Conservation (phyloP, 2,329 filamentous ascomycete genomes). For the Fusarium sulawesiense region DNA sequence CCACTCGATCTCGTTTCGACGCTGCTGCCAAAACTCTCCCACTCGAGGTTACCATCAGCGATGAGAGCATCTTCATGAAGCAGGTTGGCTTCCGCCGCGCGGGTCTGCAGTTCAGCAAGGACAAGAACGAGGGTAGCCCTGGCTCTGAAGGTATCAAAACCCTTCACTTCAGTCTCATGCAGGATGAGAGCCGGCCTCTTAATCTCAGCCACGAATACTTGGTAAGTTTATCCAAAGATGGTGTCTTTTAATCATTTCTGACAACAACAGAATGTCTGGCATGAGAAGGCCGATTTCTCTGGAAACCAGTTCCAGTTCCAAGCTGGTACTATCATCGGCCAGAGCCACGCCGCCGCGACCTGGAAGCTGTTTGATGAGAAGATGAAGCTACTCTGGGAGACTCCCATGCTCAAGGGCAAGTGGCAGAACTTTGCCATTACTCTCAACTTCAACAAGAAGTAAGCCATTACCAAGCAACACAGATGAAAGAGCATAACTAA, state of each 20-base stretch:
- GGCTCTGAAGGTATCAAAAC: slow-evolving; percentile 66
- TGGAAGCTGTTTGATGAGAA: slow-evolving; percentile 62
- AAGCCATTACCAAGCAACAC: slow-evolving; percentile 38
- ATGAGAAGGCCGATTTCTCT: slow-evolving; percentile 59
- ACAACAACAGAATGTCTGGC: slow-evolving; percentile 52
- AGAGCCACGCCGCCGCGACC: slow-evolving; percentile 51
- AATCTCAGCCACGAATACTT: slow-evolving; percentile 72
- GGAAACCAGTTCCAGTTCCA: slow-evolving; percentile 67
- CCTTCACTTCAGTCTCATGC: slow-evolving; percentile 69
- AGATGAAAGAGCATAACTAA: slow-evolving; percentile 6
- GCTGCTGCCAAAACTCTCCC: slow-evolving; percentile 56
- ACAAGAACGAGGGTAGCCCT: slow-evolving; percentile 60
- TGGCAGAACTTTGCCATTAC: slow-evolving; percentile 73
- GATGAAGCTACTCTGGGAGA: slow-evolving; percentile 62
- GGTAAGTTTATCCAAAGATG: slow-evolving; percentile 44
- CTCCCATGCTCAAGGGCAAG: slow-evolving; percentile 60
- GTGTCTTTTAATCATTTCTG: background rate
- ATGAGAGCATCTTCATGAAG: slow-evolving; percentile 69
- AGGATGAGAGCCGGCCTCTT: slow-evolving; percentile 62
- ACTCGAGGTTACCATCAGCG: slow-evolving; percentile 66
- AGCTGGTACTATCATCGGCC: slow-evolving; percentile 63
- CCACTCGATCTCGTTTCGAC: slow-evolving; percentile 52
- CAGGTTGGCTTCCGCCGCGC: slow-evolving; percentile 71
- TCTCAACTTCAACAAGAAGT: slow-evolving; percentile 68
- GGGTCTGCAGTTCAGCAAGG: slow-evolving; percentile 38